Percentiles rank a stretch among this genome's conserved stretches.
Conservation (phyloP, 768 basidiomycete species). For the Hygrophoropsis aurantiaca region DNA sequence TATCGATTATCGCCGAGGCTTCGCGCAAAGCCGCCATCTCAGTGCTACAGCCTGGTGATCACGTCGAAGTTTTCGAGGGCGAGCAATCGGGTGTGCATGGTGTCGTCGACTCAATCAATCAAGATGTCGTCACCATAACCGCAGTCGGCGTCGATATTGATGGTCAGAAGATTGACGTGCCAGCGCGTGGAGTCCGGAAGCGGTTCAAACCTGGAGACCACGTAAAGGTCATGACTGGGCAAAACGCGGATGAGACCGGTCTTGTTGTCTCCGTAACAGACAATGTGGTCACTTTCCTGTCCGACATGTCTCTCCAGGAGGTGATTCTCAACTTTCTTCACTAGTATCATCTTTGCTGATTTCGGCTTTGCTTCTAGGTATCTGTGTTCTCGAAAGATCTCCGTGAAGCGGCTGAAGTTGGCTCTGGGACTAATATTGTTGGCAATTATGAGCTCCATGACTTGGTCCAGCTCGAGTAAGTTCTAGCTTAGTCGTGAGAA, state of each 20-base stretch:
- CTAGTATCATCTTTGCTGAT: background rate
- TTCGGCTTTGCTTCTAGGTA: constrained; percentile 54
- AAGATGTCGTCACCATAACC: constrained; percentile 84
- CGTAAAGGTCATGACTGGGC: constrained; percentile 96
- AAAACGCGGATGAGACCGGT: constrained; percentile 94
- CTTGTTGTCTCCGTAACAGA: constrained; percentile 90
- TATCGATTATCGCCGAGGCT: constrained; percentile 90
- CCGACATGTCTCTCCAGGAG: constrained; percentile 97
- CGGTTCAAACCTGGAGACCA: constrained; percentile 97
- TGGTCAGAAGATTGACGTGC: constrained; percentile 82
- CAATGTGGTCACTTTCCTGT: constrained; percentile 91
- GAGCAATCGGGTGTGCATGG: constrained; percentile 94
- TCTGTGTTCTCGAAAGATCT: constrained; percentile 97
- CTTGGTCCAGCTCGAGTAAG: constrained; percentile 94
- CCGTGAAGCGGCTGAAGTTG: constrained; percentile 95
- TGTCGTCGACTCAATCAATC: constrained; percentile 83
- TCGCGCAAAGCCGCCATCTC: constrained; percentile 89
- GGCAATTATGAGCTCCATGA: constrained; percentile 97
- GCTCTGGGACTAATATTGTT: constrained; percentile 84
- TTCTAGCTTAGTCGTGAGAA: constrained; percentile 10
- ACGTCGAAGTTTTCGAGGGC: constrained; percentile 96
- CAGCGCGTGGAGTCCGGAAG: constrained; percentile 88
- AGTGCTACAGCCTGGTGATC: constrained; percentile 96
- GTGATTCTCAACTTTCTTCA: constrained; percentile 37
- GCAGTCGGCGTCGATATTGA: constrained; percentile 82